phyloP scores from a whole-genome alignment of 2,329 filamentous ascomycete species.

The Herpotrichia juniperi region DNA sequence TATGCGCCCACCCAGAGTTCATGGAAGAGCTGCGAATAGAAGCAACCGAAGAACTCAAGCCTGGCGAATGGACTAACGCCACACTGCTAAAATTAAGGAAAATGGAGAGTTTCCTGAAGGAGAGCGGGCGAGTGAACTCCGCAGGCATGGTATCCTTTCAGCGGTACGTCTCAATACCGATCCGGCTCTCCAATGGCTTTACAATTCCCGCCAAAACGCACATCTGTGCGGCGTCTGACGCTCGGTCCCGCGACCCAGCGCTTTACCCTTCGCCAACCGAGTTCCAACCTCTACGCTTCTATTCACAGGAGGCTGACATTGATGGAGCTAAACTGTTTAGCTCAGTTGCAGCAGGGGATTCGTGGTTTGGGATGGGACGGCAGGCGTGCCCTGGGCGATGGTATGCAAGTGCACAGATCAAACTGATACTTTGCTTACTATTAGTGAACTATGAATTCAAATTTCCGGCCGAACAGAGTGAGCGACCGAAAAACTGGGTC shows the following conservation, averaged over 20 bases:
- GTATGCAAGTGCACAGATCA: conserved; percentile 23
- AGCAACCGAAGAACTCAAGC: background rate
- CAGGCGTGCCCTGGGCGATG: conserved; percentile 24
- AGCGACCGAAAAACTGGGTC: background rate
- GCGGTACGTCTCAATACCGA: conserved; percentile 7
- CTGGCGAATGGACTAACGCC: conserved; percentile 7
- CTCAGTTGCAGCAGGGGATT: conserved; percentile 4
- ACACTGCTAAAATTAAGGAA: conserved; percentile 15
- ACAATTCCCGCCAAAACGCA: conserved; percentile 16
- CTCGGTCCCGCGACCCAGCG: conserved; percentile 7
- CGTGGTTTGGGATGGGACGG: conserved; percentile 16
- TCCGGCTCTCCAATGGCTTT: conserved; percentile 17
- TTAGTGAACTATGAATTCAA: conserved; percentile 20
- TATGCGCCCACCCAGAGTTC: conserved; percentile 12
- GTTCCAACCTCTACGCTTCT: conserved; percentile 9
- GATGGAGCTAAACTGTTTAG: background rate
- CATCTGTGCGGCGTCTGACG: conserved; percentile 14
- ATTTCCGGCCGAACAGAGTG: conserved; percentile 5
- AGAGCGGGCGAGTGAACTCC: conserved; percentile 14
- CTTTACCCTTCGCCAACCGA: background rate
- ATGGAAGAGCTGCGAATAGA: conserved; percentile 15
- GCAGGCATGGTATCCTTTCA: conserved; percentile 10
- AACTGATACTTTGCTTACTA: conserved; percentile 17
- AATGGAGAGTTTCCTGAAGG: conserved; percentile 27
- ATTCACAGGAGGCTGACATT: background rate